Evolutionary conservation across 495 filamentous ascomycete species (phyloP).

Genomic region (Talaromyces borbonicus): DNA sequence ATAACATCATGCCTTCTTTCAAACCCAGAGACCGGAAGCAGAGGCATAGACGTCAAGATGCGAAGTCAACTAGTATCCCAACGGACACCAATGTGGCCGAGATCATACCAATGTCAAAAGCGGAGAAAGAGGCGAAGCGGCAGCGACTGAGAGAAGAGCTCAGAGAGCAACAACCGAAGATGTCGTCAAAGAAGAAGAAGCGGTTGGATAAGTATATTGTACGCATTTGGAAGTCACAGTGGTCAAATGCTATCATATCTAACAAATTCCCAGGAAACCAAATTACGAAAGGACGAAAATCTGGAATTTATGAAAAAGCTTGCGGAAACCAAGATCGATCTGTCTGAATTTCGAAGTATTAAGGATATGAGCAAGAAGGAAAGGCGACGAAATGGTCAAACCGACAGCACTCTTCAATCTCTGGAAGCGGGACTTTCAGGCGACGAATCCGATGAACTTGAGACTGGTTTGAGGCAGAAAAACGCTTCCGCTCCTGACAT

Average conservation of each 20-base stretch:
- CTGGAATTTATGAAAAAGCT: conserved; percentile 74
- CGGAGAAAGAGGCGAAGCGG: conserved; percentile 59
- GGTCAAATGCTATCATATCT: background rate
- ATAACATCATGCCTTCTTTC: conserved; percentile 60
- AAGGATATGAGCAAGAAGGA: conserved; percentile 57
- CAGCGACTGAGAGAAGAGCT: conserved; percentile 58
- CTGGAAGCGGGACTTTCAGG: conserved; percentile 18
- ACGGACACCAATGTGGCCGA: conserved; percentile 63
- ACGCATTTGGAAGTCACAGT: conserved; percentile 11
- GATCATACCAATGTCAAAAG: conserved; percentile 55
- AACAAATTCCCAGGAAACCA: conserved; percentile 53
- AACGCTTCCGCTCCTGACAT: background rate
- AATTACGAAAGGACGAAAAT: conserved; percentile 91
- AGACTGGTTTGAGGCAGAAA: conserved; percentile 9
- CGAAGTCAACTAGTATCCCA: conserved; percentile 21
- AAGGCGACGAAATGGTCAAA: conserved; percentile 10
- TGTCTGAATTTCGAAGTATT: conserved; percentile 64
- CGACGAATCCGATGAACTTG: conserved; percentile 31
- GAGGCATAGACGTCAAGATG: conserved; percentile 31
- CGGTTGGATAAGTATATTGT: conserved; percentile 93
- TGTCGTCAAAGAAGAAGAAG: conserved; percentile 88
- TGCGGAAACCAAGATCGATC: conserved; percentile 68
- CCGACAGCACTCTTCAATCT: background rate
- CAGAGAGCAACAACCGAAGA: conserved; percentile 50
- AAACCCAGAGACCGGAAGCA: conserved; percentile 75